phyloP scores from a whole-genome alignment of 768 basidiomycete species.

The Leccinum boreale region DNA sequence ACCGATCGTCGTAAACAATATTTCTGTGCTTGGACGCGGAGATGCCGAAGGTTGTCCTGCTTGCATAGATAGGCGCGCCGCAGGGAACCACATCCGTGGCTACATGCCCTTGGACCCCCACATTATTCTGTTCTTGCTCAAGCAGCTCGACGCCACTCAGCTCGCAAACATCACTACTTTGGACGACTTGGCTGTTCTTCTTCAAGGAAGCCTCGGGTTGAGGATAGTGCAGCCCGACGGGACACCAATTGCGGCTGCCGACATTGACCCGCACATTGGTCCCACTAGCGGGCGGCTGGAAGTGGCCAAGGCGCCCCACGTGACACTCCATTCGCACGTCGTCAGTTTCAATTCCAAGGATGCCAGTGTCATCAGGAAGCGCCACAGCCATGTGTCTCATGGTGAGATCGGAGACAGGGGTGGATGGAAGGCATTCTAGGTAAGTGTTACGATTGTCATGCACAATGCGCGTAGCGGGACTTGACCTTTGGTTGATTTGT shows the following conservation, averaged over 20 bases:
- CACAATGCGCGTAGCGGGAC: neutral
- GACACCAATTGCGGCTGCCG: constrained; percentile 1
- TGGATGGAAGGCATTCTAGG: constrained; percentile 6
- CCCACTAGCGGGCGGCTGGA: neutral
- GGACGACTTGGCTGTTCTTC: neutral
- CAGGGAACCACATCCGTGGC: constrained; percentile 14
- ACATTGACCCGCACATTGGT: neutral
- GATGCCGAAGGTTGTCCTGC: constrained; percentile 7
- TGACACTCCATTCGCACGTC: constrained; percentile 14
- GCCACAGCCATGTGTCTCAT: neutral
- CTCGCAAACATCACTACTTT: constrained; percentile 4
- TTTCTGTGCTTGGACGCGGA: constrained; percentile 10
- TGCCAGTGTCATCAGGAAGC: neutral
- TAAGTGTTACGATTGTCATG: neutral
- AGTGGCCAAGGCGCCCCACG: constrained; percentile 3
- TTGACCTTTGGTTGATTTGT: neutral
- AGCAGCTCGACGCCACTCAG: neutral
- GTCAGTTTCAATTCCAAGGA: neutral
- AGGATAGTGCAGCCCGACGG: constrained; percentile 15
- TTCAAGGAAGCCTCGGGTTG: constrained; percentile 11
- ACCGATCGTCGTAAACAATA: constrained; percentile 9
- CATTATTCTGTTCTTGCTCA: constrained; percentile 9
- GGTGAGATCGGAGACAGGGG: neutral
- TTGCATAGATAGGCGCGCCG: constrained; percentile 10
- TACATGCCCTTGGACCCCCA: constrained; percentile 15